Percentiles rank a stretch among this genome's conserved stretches.
Evolutionary conservation across 192 early-diverging fungal genomes (phyloP).

Genomic region (Coemansia sp.): DNA sequence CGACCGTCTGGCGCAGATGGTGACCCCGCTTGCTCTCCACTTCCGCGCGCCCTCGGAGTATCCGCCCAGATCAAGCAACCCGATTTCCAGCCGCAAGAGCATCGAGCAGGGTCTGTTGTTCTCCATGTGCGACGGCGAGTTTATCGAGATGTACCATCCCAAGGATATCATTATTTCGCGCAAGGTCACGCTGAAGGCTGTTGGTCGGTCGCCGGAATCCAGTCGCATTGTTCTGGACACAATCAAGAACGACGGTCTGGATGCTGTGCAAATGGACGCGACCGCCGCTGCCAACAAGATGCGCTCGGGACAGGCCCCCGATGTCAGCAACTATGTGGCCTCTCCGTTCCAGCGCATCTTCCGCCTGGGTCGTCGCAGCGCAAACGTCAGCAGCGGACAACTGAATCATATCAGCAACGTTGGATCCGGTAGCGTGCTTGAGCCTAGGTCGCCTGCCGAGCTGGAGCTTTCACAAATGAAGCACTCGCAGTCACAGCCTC

Average conservation of each 20-base stretch:
- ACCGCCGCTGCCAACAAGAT: slow-evolving; percentile 45
- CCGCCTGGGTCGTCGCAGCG: slow-evolving; percentile 19
- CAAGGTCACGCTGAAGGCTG: slow-evolving; percentile 67
- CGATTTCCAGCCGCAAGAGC: slow-evolving; percentile 30
- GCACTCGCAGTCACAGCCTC: slow-evolving; percentile 1
- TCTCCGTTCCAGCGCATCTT: slow-evolving; percentile 55
- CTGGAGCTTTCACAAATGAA: neutral
- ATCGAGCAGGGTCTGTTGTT: slow-evolving; percentile 59
- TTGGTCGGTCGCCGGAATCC: slow-evolving; percentile 58
- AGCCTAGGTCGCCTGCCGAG: neutral
- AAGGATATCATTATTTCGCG: slow-evolving; percentile 62
- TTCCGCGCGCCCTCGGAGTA: slow-evolving; percentile 58
- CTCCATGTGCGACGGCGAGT: slow-evolving; percentile 80
- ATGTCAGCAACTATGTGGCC: slow-evolving; percentile 44
- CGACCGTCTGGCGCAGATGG: slow-evolving; percentile 69
- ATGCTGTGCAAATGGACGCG: slow-evolving; percentile 54
- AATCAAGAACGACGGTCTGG: slow-evolving; percentile 51
- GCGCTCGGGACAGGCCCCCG: slow-evolving; percentile 15
- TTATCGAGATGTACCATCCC: slow-evolving; percentile 67
- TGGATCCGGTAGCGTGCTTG: neutral
- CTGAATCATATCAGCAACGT: neutral
- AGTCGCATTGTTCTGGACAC: slow-evolving; percentile 63
- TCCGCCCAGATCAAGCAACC: slow-evolving; percentile 31
- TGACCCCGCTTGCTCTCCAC: slow-evolving; percentile 57
- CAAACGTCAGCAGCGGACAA: neutral